Percentiles rank a stretch among this genome's conserved stretches.
Conservation (phyloP, 139 green algal genomes). For the Mesotaenium endlicherianum region DNA sequence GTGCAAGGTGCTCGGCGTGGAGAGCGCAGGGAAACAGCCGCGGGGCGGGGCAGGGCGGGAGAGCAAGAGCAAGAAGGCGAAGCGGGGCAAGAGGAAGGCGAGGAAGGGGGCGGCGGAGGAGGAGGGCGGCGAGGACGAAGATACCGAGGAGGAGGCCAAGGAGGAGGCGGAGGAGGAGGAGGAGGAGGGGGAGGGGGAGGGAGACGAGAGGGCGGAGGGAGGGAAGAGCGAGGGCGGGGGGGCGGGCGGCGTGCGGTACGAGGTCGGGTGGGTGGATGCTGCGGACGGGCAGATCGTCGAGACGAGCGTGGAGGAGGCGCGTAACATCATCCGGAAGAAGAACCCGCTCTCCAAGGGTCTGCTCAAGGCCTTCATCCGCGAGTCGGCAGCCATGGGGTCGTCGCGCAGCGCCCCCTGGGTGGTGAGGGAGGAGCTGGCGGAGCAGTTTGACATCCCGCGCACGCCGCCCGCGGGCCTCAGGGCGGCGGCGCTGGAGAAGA, state of each 20-base stretch:
- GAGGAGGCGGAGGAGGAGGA: not conserved
- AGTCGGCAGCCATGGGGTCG: not conserved
- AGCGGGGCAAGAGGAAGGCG: not conserved
- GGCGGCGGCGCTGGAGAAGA: not conserved
- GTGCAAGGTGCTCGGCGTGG: constrained; percentile 16
- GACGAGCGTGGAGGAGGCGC: not conserved
- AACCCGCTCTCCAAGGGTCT: constrained; percentile 26
- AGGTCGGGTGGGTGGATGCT: constrained; percentile 12
- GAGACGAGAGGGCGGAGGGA: not conserved
- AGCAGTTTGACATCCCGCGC: not conserved
- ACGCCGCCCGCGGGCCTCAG: constrained; percentile 6
- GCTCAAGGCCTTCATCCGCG: constrained; percentile 40
- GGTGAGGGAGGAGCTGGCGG: constrained; percentile 19
- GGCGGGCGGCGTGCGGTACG: not conserved
- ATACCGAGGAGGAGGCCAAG: not conserved
- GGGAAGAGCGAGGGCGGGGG: constrained; percentile 4
- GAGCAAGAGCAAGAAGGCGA: not conserved
- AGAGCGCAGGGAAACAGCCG: not conserved
- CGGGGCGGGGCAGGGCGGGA: no score
- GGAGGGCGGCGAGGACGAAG: not conserved
- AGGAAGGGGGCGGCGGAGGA: not conserved
- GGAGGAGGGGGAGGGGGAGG: not conserved
- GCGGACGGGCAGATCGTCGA: not conserved
- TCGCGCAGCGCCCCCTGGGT: not conserved
- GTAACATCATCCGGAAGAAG: constrained; percentile 4